Evolutionary conservation across 2,329 filamentous ascomycete species (phyloP), one percentile per base, ranked within the genome.

Genomic region (Alternaria viburni): DNA sequence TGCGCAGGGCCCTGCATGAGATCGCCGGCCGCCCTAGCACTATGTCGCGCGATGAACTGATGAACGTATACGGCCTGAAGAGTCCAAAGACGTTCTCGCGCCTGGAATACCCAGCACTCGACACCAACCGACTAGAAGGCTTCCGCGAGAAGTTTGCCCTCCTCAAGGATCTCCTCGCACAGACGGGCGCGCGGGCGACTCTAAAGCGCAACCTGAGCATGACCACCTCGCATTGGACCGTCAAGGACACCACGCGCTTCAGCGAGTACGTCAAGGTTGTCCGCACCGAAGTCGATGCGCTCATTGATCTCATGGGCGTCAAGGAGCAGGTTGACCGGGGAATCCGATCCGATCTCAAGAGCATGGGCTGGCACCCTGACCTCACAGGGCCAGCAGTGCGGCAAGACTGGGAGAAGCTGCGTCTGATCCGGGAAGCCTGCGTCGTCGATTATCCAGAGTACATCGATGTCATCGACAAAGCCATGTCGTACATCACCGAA

Each of bases 321-420:
- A 80, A 82, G 65, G 80, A 83, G 51, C 74, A 79, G 44, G 79
- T 84, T 1, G 81, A 84, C 66, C 71, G 80, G 12, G 82, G 78
- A 12, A 81, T 82, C 70, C 75, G 78, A 36, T 79, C 80, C 64
- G 83, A 84, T 55, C 83, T 84, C 59, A 78, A 79, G 41, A 77
- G 79, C 12, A 81, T 84, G 71, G 83, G 81, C n/a, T 84, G 83
- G 83, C 83, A 84, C 68, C 76, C 83, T 3, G 82, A 84, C 56
- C 74, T 81, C 9, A 77, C 78, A 10, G 73, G 73, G 0, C 70
- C 74, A 11, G 49, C 72, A 11, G 72, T 79, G 6, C 67, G 71
- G 43, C 68, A 74, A 21, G 78, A 80, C 41, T 78, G 74, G 77
- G 75, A 77, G 44, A 84, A 84, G 69, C 69, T 84, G n/a, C 70